These are phyloP conservation scores for Fusarium dimerum DNA, from an alignment of 2,329 filamentous ascomycete genomes.

Conservation along the genomic window DNA sequence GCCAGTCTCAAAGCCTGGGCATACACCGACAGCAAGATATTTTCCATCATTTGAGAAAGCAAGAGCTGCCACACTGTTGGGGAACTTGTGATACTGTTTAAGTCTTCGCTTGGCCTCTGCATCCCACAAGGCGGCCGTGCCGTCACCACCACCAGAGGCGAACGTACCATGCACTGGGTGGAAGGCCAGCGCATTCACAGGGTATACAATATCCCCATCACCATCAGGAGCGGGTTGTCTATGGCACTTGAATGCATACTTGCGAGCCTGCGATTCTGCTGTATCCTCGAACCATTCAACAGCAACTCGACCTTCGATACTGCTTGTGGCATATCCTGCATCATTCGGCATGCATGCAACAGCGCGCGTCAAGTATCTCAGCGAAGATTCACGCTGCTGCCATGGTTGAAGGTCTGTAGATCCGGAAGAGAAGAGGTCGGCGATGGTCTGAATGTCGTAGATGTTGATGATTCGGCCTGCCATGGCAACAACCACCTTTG, in stretches of 20 bases:
- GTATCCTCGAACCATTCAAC: conserved; percentile 98
- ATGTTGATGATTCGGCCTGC: conserved; percentile 90
- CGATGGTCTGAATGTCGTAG: conserved; percentile 78
- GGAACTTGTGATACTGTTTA: conserved; percentile 83
- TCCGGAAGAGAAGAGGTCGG: conserved; percentile 49
- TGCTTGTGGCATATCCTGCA: conserved; percentile 86
- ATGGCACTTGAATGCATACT: conserved; percentile 99
- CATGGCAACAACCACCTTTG: conserved; percentile 95
- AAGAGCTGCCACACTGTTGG: conserved; percentile 74
- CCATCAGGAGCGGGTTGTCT: conserved; percentile 68
- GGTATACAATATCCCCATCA: conserved; percentile 79
- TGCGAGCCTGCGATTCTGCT: conserved; percentile 81
- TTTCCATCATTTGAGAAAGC: conserved; percentile 77
- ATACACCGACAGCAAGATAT: conserved; percentile 77
- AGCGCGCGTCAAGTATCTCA: conserved; percentile 94
- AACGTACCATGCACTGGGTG: conserved; percentile 84
- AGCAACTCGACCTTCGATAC: conserved; percentile 92
- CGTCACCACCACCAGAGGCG: conserved; percentile 85
- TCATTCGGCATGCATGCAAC: conserved; percentile 97
- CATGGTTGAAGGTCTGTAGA: conserved; percentile 68
- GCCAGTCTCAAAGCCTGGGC: conserved; percentile 85
- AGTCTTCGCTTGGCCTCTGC: conserved; percentile 87
- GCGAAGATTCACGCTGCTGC: conserved; percentile 89
- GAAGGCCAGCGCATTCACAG: conserved; percentile 87
- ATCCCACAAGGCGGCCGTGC: conserved; percentile 92